These are phyloP conservation scores for Gossypium trilobum DNA, from an alignment of 441 rosid species.

Conservation along the genomic window DNA sequence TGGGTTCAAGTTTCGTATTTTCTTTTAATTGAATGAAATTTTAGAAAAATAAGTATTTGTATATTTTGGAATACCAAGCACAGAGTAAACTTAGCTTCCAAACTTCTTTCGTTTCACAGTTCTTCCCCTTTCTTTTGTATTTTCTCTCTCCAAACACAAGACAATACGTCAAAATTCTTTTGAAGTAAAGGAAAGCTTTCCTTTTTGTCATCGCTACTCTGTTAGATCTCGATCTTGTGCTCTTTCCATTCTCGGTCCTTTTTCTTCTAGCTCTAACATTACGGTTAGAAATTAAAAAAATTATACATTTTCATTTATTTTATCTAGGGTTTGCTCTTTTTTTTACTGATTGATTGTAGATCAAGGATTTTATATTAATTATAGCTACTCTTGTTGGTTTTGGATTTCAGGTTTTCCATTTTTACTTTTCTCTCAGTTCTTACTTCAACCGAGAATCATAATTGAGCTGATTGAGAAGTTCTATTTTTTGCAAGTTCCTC, in stretches of 20 bases:
- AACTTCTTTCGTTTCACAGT: not conserved
- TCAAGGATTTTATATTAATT: not conserved
- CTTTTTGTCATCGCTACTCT: not conserved
- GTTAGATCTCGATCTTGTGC: conserved; percentile 33
- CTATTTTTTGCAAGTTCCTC: not conserved
- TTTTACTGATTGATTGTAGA: not conserved
- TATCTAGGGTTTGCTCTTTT: conserved; percentile 6
- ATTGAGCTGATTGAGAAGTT: conserved; percentile 13
- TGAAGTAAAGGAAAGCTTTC: not conserved
- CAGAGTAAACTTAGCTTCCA: not conserved
- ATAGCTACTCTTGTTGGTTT: not conserved
- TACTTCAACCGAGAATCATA: not conserved
- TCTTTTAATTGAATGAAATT: no score
- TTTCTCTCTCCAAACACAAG: not conserved
- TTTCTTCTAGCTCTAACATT: conserved; percentile 25
- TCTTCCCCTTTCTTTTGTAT: not conserved
- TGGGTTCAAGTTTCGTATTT: no score
- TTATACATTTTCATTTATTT: not conserved
- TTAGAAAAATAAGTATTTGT: no score
- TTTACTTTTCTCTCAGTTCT: conserved; percentile 10
- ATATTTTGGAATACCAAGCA: not conserved
- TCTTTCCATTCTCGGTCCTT: conserved; percentile 33
- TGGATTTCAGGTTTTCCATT: conserved; percentile 33
- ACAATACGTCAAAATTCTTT: not conserved
- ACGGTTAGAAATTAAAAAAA: conserved; percentile 26